These are phyloP conservation scores for Penicillium arizonense DNA, from an alignment of 495 filamentous ascomycete genomes.

Conservation along the genomic window DNA sequence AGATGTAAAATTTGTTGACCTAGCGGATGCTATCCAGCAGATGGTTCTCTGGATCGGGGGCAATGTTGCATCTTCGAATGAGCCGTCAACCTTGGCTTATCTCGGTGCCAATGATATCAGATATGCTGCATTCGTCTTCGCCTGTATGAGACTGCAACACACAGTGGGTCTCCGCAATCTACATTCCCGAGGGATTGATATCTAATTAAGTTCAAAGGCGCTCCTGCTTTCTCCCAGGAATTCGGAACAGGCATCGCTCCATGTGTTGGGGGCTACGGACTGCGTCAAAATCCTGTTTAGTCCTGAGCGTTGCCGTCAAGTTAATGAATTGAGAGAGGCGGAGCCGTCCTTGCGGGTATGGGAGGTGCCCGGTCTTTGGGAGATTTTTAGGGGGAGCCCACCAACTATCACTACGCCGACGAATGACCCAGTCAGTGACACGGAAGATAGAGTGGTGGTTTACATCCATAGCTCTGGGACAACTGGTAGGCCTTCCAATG, in stretches of 20 bases:
- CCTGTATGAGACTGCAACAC: constrained; percentile 24
- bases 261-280: constrained; percentile 29
- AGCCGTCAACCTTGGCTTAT: constrained; percentile 27
- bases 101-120: constrained; percentile 30
- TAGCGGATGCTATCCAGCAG: constrained; percentile 52
- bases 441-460: constrained; percentile 42
- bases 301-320: constrained; percentile 8
- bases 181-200: background rate
- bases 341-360: constrained; percentile 13
- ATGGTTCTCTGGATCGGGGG: constrained; percentile 47
- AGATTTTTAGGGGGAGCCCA: constrained; percentile 14
- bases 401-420: constrained; percentile 8
- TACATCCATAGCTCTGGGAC: constrained; percentile 60
- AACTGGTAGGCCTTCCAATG: constrained; percentile 29
- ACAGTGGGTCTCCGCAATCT: background rate
- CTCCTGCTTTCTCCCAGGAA: constrained; percentile 39
- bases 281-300: constrained; percentile 31
- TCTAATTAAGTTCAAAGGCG: constrained; percentile 8
- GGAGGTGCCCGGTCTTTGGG: constrained; percentile 18
- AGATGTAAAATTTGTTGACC: constrained; percentile 44
- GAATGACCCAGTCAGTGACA: constrained; percentile 8
- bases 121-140: constrained; percentile 24
- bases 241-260: constrained; percentile 29
- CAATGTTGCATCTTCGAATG: constrained; percentile 22
- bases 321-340: constrained; percentile 8